A percentile compares a stretch with the other conserved stretches of the same genome.
Conservation (phyloP, 2,329 filamentous ascomycete species). For the Arthrobotrys pseudoclavata region DNA sequence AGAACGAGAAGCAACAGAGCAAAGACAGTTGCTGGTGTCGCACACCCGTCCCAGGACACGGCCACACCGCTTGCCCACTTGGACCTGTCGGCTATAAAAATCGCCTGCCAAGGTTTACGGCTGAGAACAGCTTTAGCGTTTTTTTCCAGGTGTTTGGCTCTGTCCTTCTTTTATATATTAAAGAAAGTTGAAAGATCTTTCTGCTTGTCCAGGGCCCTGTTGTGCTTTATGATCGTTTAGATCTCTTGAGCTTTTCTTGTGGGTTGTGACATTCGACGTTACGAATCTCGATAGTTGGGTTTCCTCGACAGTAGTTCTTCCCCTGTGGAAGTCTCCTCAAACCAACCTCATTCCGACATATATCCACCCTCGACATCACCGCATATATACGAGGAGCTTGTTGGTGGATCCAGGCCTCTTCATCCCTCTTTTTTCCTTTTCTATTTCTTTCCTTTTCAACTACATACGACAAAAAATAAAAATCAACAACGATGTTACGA, state of each 20-base stretch:
- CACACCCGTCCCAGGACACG: conserved; percentile 42
- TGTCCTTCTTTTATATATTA: conserved; percentile 47
- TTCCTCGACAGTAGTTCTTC: conserved; percentile 40
- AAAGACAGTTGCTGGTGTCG: conserved; percentile 18
- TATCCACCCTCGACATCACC: background rate
- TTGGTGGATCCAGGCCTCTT: conserved; percentile 1
- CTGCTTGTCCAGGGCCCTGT: conserved; percentile 38
- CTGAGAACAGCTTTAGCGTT: conserved; percentile 56
- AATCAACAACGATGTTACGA: conserved; percentile 59
- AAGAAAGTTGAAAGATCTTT: conserved; percentile 47
- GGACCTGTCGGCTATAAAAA: conserved; percentile 39
- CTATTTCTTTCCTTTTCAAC: conserved; percentile 30
- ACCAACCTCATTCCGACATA: conserved; percentile 10
- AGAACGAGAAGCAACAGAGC: conserved; percentile 2
- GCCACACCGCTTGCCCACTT: conserved; percentile 45
- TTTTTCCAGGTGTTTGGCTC: conserved; percentile 5
- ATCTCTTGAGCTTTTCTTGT: conserved; percentile 46
- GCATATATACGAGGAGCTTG: conserved; percentile 21
- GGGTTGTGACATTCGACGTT: conserved; percentile 25
- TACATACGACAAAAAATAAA: conserved; percentile 37
- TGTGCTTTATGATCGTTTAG: conserved; percentile 51
- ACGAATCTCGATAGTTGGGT: conserved; percentile 25
- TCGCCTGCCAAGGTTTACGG: conserved; percentile 58
- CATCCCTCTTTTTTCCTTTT: conserved; percentile 1
- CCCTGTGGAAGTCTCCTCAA: conserved; percentile 28